Base-by-base conservation (phyloP, 768 basidiomycete genomes). In the Phylloporus sp. region DNA sequence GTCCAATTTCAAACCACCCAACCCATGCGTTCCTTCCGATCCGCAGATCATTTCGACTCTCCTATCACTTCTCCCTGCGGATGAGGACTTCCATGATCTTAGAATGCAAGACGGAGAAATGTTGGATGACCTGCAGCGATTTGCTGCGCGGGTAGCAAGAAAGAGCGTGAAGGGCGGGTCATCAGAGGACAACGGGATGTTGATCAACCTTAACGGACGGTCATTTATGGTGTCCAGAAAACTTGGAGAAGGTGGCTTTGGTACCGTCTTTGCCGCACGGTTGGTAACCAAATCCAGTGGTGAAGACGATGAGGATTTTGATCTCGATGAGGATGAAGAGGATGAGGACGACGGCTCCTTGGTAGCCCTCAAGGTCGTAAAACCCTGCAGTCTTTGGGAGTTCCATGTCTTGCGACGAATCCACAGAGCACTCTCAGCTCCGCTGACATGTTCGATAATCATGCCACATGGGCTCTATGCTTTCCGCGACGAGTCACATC, bases 171-270 rank as follows among this genome's bases (percentile, higher is more conserved):
- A 61, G 75, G 68, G 62, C 5, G 57, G 73, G 29, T 70, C 73
- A 42, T 54, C 55, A 11, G 66, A 66, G 24, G 66, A 75, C 4
- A 70, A 72, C 32, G 67, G 63, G 22, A 77, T 87, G 65, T 60
- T 79, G 20, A 65, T 98, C 36, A 72, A 70, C 16, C 72, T 97
- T n/a, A 76, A 76, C 40, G 85, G 77, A 4, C 80, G 78, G 52
- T 73, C 73, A 47, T 92, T 88, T 62, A 79, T 79, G 47, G 82
- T 97, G 5, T 72, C 77, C 4, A 88, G 88, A 55, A 99, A 98
- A 68, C 77, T 99, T 22, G 97, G 97, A 16, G 97, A 99, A 71
- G 97, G 97, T 6, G 92, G 95, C 0, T 99, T 95, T 60, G 97
- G 95, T 3, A 81, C 87, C 4, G 97, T 99, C n/a, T 99, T 95